phyloP scores from a whole-genome alignment of 805 yeast species.

The Candida methanosorbosa region DNA sequence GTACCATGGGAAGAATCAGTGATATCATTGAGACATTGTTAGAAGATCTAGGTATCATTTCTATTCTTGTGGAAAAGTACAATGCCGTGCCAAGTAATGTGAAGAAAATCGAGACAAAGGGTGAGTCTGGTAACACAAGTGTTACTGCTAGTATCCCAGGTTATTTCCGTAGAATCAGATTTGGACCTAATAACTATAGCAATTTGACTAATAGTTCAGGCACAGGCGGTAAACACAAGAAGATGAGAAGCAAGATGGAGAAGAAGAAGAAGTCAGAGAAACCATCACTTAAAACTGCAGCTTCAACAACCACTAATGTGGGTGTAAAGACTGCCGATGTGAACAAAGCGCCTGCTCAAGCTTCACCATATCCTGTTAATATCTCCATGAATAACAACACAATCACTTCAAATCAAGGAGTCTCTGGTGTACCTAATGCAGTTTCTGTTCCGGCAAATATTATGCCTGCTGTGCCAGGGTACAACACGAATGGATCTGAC shows the following conservation, averaged over 20 bases:
- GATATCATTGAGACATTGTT: slow-evolving; percentile 33
- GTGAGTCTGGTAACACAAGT: slow-evolving; percentile 23
- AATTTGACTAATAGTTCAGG: not conserved
- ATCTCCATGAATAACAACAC: no score
- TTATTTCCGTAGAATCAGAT: slow-evolving; percentile 16
- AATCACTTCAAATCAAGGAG: no score
- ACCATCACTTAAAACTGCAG: no score
- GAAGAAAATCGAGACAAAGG: slow-evolving; percentile 18
- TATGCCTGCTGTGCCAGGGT: no score
- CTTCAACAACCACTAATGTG: no score
- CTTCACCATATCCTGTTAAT: no score
- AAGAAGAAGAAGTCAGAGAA: not conserved
- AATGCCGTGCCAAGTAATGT: slow-evolving; percentile 21
- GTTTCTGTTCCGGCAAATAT: no score
- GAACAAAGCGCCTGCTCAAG: no score
- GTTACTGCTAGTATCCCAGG: slow-evolving; percentile 24
- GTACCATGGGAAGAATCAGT: slow-evolving; percentile 33
- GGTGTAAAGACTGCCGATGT: no score
- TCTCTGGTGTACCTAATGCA: no score
- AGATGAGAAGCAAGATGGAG: not conserved
- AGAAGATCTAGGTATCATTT: slow-evolving; percentile 31
- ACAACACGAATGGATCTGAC: no score
- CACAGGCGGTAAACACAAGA: not conserved
- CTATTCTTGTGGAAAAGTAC: slow-evolving; percentile 19
- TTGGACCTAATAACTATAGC: no score